These are phyloP conservation scores for Aureobasidium sp. DNA, from an alignment of 2,329 filamentous ascomycete genomes.

Conservation along the genomic window DNA sequence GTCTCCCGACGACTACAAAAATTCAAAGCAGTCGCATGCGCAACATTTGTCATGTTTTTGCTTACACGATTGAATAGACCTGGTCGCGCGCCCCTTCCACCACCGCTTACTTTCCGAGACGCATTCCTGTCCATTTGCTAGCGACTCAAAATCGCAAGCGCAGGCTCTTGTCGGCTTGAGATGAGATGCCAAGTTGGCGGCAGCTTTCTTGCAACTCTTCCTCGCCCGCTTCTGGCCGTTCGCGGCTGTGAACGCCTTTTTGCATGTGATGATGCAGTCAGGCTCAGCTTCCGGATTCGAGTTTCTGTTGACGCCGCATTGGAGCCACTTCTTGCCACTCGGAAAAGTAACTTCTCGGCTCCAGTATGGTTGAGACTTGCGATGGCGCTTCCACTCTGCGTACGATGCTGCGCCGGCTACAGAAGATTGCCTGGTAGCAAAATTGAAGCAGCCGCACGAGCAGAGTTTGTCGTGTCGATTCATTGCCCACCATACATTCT, in stretches of 20 bases:
- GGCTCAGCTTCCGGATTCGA: neutral
- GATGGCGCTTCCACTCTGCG: neutral
- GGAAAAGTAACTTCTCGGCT: neutral
- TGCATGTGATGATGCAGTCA: neutral
- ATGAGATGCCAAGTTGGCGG: neutral
- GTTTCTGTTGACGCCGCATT: neutral
- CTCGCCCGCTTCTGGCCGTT: neutral
- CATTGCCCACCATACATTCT: neutral
- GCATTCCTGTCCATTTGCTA: neutral
- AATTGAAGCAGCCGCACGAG: neutral
- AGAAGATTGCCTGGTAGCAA: neutral
- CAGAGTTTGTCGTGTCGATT: neutral
- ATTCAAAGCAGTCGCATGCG: neutral
- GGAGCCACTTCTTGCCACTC: neutral
- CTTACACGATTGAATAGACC: neutral
- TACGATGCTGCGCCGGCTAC: neutral
- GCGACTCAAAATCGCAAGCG: neutral
- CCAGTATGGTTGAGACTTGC: neutral
- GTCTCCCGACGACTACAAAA: constrained; percentile 45
- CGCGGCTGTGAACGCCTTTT: neutral
- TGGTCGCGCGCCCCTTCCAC: neutral
- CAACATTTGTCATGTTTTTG: neutral
- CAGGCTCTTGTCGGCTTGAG: neutral
- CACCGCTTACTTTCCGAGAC: neutral
- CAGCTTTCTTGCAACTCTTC: neutral